Evolutionary conservation across 768 basidiomycete species (phyloP).

Genomic region (Atractiella rhizophila): DNA sequence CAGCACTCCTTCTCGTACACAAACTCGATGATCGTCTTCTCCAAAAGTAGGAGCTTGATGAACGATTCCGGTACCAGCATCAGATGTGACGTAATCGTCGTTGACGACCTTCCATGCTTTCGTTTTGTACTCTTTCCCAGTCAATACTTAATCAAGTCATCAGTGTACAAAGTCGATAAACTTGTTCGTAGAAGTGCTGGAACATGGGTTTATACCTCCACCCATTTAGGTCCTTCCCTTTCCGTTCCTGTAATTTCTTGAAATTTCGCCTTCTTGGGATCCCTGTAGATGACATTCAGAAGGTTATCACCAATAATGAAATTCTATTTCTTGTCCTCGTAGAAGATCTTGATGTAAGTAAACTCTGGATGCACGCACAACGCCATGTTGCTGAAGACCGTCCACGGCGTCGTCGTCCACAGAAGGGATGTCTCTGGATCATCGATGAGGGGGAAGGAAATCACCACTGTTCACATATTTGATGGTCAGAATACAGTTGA

Average conservation of each 20-base stretch:
- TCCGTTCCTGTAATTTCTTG: slow-evolving; percentile 68
- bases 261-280: slow-evolving; percentile 89
- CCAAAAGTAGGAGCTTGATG: slow-evolving; percentile 97
- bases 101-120: slow-evolving; percentile 66
- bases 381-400: slow-evolving; percentile 77
- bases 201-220: slow-evolving; percentile 89
- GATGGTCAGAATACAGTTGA: background rate
- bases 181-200: slow-evolving; percentile 87
- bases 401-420: slow-evolving; percentile 99
- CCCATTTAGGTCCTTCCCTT: slow-evolving; percentile 77
- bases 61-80: slow-evolving; percentile 89
- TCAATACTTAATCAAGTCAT: background rate
- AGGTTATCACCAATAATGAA: slow-evolving; percentile 79
- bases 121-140: slow-evolving; percentile 46
- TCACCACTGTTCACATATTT: slow-evolving; percentile 46
- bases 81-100: slow-evolving; percentile 79
- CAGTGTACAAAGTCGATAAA: slow-evolving; percentile 20
- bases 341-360: slow-evolving; percentile 88
- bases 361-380: slow-evolving; percentile 91
- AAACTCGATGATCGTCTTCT: slow-evolving; percentile 92
- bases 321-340: slow-evolving; percentile 56
- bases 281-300: slow-evolving; percentile 72
- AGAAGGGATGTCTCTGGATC: slow-evolving; percentile 70
- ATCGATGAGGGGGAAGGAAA: slow-evolving; percentile 76
- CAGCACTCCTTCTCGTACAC: slow-evolving; percentile 59